Base-by-base conservation (phyloP, 225 moss, liverwort and hornwort species). In the Lunularia cruciata region DNA sequence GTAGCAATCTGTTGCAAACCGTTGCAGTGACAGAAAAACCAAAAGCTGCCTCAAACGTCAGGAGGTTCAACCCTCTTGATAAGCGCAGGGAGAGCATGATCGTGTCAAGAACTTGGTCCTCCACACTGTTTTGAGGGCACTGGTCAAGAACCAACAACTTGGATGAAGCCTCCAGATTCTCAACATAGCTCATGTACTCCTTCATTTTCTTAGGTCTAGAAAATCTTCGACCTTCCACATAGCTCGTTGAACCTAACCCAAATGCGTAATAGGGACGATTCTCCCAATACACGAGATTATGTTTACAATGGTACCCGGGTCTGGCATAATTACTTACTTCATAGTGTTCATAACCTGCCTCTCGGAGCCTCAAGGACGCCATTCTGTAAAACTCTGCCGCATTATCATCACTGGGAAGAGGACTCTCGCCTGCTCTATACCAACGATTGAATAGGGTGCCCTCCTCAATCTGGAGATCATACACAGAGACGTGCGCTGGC, bases 291-390 rank as follows among this genome's bases (percentile, higher is more conserved):
- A 98, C 96, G 8, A 92, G 85, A 78, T 98, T 98, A 72, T 98
- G 96, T 43, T 60, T 80, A 69, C 96, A 98, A 34, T 90, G 79
- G 34, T 78, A 88, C 1, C 90, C 92, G 6, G 86, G 81, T 76
- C 79, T 90, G 8, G 95, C 95, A 20, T 90, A 95, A 74, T 92
- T 98, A 74, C 96, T 98, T 15, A 98, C 89, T 57, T 98, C 96
- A 60, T 98, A 98, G 68, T 98, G 96, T 23, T 77, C 75, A 47
- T 84, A 98, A 13, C 96, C 96, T 3, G 89, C 92, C 8, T 81
- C 76, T 65, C 72, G 79, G 1, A 98, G 89, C 65, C 40, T 77
- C 23, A 45, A 28, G 3, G 90, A 90, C 0, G 96, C 92, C 42
- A 38, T 79, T 57, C 81, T 77, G 58, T 87, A 92, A n/a, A 90